Base-by-base conservation (phyloP, 1,139 yeast genomes). In the Pichia sp. region DNA sequence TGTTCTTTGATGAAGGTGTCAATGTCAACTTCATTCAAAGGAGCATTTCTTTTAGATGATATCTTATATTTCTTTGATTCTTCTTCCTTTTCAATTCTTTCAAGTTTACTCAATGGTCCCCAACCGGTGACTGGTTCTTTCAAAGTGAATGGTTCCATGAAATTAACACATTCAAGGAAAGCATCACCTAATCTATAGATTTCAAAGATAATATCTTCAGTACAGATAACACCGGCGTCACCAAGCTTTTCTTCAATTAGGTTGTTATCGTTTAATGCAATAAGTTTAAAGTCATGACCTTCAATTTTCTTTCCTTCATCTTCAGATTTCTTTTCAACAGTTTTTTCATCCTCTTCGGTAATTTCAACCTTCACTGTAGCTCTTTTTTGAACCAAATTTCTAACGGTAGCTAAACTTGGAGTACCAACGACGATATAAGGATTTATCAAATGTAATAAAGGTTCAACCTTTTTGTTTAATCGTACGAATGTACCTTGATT, bases 131-230 rank as follows among this genome's bases (percentile, higher is more conserved):
- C 78, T 38, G 87, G 92, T 41, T 81, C 73, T 53, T 74, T 80
- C 57, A 84, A 70, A 57, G 72, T 68, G 67, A 84, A 83, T 39
- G 95, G 94, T 50, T 73, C 70, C 55, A 84, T 64, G 74, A 87
- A 84, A 53, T 69, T 68, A 49, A 74, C 69, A 49, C 80, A 77
- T 33, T 64, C 63, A 53, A 79, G 75, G 66, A 84, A 84, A 52
- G 73, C 67, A 34, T 77, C 85, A 29, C 87, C 83, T 54, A 82
- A 59, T 26, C 78, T 64, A 36, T 69, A 72, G 46, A 84, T 70
- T 63, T 84, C 92, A 59, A 81, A 86, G 46, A 84, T 75, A 48
- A 84, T 70, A 64, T 84, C 95, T 65, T 84, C 94, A 37, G 81
- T 74, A 75, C 95, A 84, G 53, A 84, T 78, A 51, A 81, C 69